Conservation (phyloP, 108 stramenopile genomes). For the Thalassiosira profunda region DNA sequence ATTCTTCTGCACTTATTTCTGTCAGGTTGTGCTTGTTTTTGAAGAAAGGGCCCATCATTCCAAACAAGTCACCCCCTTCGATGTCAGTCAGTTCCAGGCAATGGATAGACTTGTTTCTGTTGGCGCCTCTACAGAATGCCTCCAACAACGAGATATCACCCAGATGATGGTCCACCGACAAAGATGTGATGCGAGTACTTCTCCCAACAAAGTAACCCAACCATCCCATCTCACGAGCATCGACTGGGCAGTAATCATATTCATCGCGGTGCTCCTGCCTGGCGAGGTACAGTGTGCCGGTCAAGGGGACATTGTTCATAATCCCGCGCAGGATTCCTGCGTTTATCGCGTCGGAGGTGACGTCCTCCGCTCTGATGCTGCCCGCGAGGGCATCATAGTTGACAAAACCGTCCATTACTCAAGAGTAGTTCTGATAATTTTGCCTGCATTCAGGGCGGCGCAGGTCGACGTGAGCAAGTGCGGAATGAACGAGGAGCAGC, state of each 20-base stretch:
- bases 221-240: not conserved
- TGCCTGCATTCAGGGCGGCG: no score
- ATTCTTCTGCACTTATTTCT: not conserved
- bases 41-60: not conserved
- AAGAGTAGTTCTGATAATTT: no score
- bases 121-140: not conserved
- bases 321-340: not conserved
- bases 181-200: not conserved
- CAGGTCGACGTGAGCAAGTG: no score
- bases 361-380: not conserved
- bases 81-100: not conserved
- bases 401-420: no score
- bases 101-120: not conserved
- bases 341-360: not conserved
- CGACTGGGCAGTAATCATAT: no score
- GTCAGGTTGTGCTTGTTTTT: not conserved
- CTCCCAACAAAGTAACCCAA: constrained; percentile 2
- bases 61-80: not conserved
- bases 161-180: not conserved
- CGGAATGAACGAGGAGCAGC: no score
- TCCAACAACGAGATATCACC: not conserved
- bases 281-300: not conserved
- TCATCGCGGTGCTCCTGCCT: no score
- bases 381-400: not conserved
- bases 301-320: not conserved